Evolutionary conservation across 1,139 yeast species (phyloP), one percentile per base, ranked within the genome.

Genomic region (Scheffersomyces segobiensis): DNA sequence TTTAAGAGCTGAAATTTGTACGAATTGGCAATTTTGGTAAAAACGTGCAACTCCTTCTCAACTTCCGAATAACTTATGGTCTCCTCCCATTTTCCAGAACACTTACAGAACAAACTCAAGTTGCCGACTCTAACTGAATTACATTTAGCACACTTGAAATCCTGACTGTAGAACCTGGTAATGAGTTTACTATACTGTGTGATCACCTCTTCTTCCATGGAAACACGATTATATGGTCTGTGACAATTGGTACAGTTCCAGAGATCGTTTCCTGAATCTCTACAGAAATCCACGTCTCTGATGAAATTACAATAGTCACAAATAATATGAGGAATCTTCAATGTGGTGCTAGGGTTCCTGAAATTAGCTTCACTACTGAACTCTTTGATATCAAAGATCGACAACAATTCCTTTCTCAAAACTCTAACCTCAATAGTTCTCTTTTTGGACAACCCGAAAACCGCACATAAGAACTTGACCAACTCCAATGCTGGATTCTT

Each of bases 21-120:
- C 56, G 74, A 82, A 18, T 76, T 74, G 0, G 96, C 86, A 21
- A 92, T 87, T 58, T 85, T 87, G 26, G 75, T 74, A 70, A 83
- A 91, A 0, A 86, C 79, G 14, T 72, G 74, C 6, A 87, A 67
- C 56, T 78, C 78, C 55, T 75, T 75, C 46, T 77, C 74, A 6
- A 92, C 70, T 0, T 80, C 82, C 2, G 70, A 74, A 55, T 79
- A 76, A 14, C 80, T 70, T 24, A 87, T 70, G 0, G 91, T 86
- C 57, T 86, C 89, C 1, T 73, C 76, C 97, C 97, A 95, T 47
- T 75, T 71, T 3, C 99, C 99, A 0, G 99, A 93, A 71, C 99
- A 96, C 49, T 83, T 77, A 72, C 99, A 96, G 71, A 87, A 87
- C 46, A 80, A 80, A 54, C 93, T 84, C 84, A 96, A 80, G 63